Evolutionary conservation across 805 yeast species (phyloP), one percentile per base, ranked within the genome.

Genomic region (Phaffomyces thermotolerans): DNA sequence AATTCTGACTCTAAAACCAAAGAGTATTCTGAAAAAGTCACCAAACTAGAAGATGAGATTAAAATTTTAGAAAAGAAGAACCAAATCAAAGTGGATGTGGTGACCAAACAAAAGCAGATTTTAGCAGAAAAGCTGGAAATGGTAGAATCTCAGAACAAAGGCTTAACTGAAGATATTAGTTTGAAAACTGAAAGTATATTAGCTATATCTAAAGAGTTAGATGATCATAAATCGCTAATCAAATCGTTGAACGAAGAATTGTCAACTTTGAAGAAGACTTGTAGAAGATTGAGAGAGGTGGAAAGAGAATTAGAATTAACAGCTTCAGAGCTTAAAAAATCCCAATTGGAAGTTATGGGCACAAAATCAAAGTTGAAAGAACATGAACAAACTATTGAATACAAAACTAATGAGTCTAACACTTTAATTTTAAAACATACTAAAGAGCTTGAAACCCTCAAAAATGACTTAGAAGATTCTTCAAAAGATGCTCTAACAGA

Each of bases 1-100:
- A 72, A 64, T 39, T 76, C 83, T 0, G 78, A 73, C 44, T 65
- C 75, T 0, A 63, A 72, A 0, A 63, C 75, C 0, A 66, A 71
- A 48, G 77, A 75, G 43, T 76, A 75, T 49, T 63, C 72, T 10
- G 72, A 68, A 27, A 73, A 69, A 51, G 67, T 76, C 8, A 60
- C 65, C 14, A 51, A 48, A 8, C 52, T 78, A 14, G 82, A 78
- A 46, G 67, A 59, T 6, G 50, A 50, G 13, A 29, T 58, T 14
- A 45, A 48, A 22, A 36, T 25, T n/a, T 33, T 30, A 15, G 58
- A 47, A n/a, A 43, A 47, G 13, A 36, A 47, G 8, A 34, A 39
- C 6, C 34, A 32, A 15, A 23, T 31, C 14, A 44, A 48, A 36
- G 34, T 47, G 9, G 41, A 40, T 6, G 40, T 20, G 1, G 37